Base-by-base conservation (phyloP, 352 stramenopile genomes). In the Pythium rhizo-oryzae region DNA sequence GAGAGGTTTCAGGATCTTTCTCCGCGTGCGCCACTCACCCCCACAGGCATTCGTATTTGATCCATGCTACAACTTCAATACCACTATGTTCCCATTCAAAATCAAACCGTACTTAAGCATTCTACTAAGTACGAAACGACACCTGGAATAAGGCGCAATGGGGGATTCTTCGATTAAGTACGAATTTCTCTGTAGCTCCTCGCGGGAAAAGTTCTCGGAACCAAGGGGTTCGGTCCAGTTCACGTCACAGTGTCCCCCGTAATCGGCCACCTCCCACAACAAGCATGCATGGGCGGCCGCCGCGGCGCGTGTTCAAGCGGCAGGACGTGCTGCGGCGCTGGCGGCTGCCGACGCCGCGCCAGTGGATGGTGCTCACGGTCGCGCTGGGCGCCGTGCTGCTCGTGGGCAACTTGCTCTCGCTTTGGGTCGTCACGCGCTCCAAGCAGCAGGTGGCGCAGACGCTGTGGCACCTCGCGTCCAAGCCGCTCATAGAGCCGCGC, bases 401-500 rank as follows among this genome's bases (percentile, higher is more conserved):
- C 49, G 28, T 67, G 35, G 61, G 61, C 47, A 69, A 74, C 46
- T 16, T 65, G 47, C 60, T 74, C 28, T 61, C 61, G 55, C 19
- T 70, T 16, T 62, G 33, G 13, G 24, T 59, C 39, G 23, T 61
- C 41, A 37, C 50, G 46, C 44, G 47, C 8, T 23, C 54, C 23
- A 25, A 52, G 21, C 61, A 69, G 35, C 52, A 61, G 15, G 43
- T 67, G 21, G 68, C 68, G 37, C 11, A 28, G 25, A 69, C 53
- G 43, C 58, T 75, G 12, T 75, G 63, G 62, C 24, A 61, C 0
- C 16, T 75, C 47, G 63, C 69, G n/a, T 23, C 43, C 73, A 12
- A 67, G 43, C 47, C 75, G 80, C 51, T 68, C 72, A 43, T 74
- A 62, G 39, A 79, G 16, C 67, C 71, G 9, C 78, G 81, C 5